phyloP scores from a whole-genome alignment of 805 yeast genomes.

The Metschnikowia cerradonensis region DNA sequence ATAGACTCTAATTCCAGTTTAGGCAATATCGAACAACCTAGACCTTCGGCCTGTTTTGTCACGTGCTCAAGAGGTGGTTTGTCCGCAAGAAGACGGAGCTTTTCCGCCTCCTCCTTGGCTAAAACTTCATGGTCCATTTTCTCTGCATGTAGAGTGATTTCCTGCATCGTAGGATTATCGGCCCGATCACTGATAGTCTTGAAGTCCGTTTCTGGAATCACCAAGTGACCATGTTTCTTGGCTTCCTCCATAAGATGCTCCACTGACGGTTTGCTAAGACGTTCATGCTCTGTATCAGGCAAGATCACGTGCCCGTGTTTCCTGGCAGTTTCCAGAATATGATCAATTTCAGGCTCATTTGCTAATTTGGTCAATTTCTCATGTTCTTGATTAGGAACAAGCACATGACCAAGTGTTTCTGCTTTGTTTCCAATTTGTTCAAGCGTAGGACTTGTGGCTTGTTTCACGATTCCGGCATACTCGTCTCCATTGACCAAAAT shows the following conservation, averaged over 20 bases:
- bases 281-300: constrained; percentile 4
- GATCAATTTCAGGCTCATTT: constrained; percentile 17
- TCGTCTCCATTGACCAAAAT: constrained; percentile 7
- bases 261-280: constrained; percentile 8
- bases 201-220: constrained; percentile 13
- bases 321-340: constrained; percentile 7
- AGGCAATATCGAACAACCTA: constrained; percentile 4
- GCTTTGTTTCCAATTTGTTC: constrained; percentile 18
- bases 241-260: constrained; percentile 18
- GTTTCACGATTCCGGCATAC: constrained; percentile 7
- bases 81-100: not conserved
- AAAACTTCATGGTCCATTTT: constrained; percentile 5
- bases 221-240: constrained; percentile 12
- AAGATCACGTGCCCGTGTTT: constrained; percentile 2
- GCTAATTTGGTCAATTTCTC: constrained; percentile 14
- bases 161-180: constrained; percentile 18
- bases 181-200: constrained; percentile 3
- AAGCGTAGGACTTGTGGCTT: constrained; percentile 15
- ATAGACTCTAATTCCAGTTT: constrained; percentile 3
- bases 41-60: constrained; percentile 1
- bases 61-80: constrained; percentile 14
- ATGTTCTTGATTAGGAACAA: constrained; percentile 13
- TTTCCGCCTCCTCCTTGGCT: not conserved
- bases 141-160: constrained; percentile 15
- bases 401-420: constrained; percentile 13